Base-by-base conservation (phyloP, 2,329 filamentous ascomycete genomes). In the Aplosporella prunicola region DNA sequence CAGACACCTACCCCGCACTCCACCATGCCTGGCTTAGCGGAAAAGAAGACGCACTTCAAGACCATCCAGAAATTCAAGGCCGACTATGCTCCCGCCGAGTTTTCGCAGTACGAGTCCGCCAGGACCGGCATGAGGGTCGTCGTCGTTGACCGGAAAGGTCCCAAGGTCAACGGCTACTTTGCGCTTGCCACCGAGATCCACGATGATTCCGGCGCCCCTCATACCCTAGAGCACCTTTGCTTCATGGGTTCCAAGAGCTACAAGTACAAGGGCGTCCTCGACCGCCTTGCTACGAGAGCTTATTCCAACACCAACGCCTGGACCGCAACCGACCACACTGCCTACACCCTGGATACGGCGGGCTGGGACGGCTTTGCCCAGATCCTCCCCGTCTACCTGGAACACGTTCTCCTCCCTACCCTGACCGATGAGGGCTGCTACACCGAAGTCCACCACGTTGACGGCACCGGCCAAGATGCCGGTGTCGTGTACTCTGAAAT, bases 401-500 rank as follows among this genome's bases (percentile, higher is more conserved):
- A 98, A 60, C 91, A 98, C 63, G 72, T 98, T 20, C 76, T 98
- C 44, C 68, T 93, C 7, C 91, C 91, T 0, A 94, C 86, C 6
- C 69, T 98, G 43, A 96, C 88, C 1, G 89, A 98, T 58, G 82
- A 88, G 39, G 86, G 78, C 9, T 95, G 93, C 56, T 81, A 89
- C 47, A 98, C 91, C 3, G 91, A 98, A 60, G 91, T 98, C 2
- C 87, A 94, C 64, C 91, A 98, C 57, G 76, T 98, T 39, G 86
- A 98, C 55, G 89, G 86, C 11, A 78, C 84, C 47, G 91, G 91
- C 40, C 82, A 96, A 45, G 91, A 98, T 70, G 91, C 91, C 27
- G 91, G 87, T 45, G 88, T 95, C 1, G 91, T 98, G 7, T 98
- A 98, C 62, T 95, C 89, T 0, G 91, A 98, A 62, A 98, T 98